Percentiles rank a stretch among this genome's conserved stretches.
Conservation (phyloP, 768 basidiomycete species). For the Macrolepiota albuminosa region DNA sequence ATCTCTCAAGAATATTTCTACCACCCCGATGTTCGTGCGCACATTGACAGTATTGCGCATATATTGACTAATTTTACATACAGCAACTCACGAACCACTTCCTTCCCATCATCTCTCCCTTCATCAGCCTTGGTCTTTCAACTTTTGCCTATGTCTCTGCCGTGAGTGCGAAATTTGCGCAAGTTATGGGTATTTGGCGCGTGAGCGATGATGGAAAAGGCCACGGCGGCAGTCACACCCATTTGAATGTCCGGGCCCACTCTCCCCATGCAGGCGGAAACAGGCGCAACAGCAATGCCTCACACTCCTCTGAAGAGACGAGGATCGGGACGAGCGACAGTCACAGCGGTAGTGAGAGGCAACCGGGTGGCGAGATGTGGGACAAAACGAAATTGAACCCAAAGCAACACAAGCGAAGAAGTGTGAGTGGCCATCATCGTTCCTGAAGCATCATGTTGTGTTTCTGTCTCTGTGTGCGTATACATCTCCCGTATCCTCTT, state of each 20-base stretch:
- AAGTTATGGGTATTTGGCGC: constrained; percentile 26
- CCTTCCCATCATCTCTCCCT: constrained; percentile 17
- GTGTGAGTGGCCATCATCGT: background rate
- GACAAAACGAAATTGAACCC: background rate
- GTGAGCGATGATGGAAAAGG: constrained; percentile 1
- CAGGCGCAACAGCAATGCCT: background rate
- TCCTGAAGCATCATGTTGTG: background rate
- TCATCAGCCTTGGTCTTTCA: constrained; percentile 15
- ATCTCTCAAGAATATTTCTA: constrained; percentile 47
- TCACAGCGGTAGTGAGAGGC: background rate
- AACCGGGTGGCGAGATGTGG: background rate
- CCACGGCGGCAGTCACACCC: background rate
- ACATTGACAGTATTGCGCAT: background rate
- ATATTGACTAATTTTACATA: constrained; percentile 1
- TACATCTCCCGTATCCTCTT: background rate
- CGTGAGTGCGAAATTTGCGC: constrained; percentile 22
- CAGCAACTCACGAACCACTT: constrained; percentile 21
- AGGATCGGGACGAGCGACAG: background rate
- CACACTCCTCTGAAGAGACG: background rate
- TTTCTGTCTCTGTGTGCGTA: background rate
- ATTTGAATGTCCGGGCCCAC: background rate
- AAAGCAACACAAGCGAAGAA: background rate
- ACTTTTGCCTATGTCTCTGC: constrained; percentile 14
- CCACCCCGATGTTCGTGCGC: constrained; percentile 23
- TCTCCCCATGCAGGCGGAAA: background rate